Percentiles rank a stretch among this genome's conserved stretches.
Evolutionary conservation across 164 flowering plant species (phyloP).

Genomic region (Cinnamomum chago): DNA sequence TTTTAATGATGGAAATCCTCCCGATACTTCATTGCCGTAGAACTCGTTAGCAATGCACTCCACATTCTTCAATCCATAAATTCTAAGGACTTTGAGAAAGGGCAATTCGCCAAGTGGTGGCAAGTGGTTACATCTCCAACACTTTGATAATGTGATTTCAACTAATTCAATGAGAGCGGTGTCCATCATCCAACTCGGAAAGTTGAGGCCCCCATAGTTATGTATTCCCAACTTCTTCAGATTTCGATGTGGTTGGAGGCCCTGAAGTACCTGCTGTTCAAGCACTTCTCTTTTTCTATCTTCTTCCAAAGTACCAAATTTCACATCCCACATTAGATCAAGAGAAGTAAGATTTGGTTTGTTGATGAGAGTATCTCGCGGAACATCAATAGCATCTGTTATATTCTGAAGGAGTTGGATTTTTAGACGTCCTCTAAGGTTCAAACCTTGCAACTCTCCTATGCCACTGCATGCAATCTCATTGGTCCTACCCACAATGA

Average conservation of each 20-base stretch:
- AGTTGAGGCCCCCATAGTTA: conserved; percentile 13
- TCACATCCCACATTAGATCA: not conserved
- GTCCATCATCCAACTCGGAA: conserved; percentile 22
- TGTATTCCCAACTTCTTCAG: conserved; percentile 12
- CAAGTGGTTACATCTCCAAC: conserved; percentile 11
- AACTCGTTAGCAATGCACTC: not conserved
- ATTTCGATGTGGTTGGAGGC: conserved; percentile 22
- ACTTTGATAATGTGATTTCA: not conserved
- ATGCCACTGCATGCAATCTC: not conserved
- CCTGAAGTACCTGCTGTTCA: not conserved
- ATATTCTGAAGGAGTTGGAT: not conserved
- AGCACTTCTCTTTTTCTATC: not conserved
- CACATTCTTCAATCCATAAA: conserved; percentile 7
- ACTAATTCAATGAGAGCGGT: not conserved
- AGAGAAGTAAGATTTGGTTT: not conserved
- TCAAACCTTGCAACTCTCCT: not conserved
- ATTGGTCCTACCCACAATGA: not conserved
- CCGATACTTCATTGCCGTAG: not conserved
- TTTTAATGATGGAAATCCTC: conserved; percentile 11
- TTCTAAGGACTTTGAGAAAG: conserved; percentile 2
- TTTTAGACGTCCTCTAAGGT: not conserved
- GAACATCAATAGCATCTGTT: no score
- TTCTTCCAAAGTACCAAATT: not conserved
- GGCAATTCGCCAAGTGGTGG: conserved; percentile 24
- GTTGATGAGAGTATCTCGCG: not conserved